Evolutionary conservation across 306 rosid genomes (phyloP).

Genomic region (Quercus rubra): DNA sequence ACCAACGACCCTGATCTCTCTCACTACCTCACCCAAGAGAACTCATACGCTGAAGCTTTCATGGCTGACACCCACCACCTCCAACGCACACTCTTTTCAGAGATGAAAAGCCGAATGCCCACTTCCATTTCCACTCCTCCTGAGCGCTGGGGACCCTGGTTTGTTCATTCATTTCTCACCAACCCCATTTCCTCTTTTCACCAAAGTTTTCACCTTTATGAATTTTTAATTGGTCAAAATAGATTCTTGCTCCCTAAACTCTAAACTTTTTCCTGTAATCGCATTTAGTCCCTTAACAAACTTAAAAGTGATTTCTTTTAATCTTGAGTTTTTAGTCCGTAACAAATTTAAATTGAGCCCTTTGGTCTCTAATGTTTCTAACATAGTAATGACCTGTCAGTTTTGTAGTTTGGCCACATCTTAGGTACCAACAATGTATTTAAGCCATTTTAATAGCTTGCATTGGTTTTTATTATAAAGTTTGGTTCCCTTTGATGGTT

Average conservation of each 20-base stretch:
- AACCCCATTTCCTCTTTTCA: constrained; percentile 5
- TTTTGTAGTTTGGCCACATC: too few relatives aligned
- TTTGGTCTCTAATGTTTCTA: too few relatives aligned
- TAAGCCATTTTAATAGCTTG: neutral
- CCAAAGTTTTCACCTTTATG: neutral
- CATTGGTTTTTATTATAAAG: neutral
- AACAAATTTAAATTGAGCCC: too few relatives aligned
- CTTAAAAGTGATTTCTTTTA: too few relatives aligned
- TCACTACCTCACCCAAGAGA: constrained; percentile 60
- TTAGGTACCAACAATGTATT: too few relatives aligned
- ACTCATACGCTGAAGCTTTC: constrained; percentile 65
- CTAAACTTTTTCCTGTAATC: too few relatives aligned
- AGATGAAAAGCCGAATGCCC: constrained; percentile 74
- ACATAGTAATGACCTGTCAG: too few relatives aligned
- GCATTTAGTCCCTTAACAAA: too few relatives aligned
- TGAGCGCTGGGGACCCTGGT: constrained; percentile 97
- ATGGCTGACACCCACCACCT: constrained; percentile 69
- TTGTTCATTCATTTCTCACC: constrained; percentile 22
- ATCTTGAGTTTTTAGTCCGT: too few relatives aligned
- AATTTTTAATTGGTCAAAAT: too few relatives aligned
- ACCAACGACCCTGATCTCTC: constrained; percentile 56
- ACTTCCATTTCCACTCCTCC: constrained; percentile 74
- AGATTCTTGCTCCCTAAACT: too few relatives aligned
- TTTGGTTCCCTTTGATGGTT: neutral
- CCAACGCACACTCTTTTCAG: constrained; percentile 48